Evolutionary conservation across 192 early-diverging fungal species (phyloP), one percentile per base, ranked within the genome.

Genomic region (Tieghemiomyces parasiticus): DNA sequence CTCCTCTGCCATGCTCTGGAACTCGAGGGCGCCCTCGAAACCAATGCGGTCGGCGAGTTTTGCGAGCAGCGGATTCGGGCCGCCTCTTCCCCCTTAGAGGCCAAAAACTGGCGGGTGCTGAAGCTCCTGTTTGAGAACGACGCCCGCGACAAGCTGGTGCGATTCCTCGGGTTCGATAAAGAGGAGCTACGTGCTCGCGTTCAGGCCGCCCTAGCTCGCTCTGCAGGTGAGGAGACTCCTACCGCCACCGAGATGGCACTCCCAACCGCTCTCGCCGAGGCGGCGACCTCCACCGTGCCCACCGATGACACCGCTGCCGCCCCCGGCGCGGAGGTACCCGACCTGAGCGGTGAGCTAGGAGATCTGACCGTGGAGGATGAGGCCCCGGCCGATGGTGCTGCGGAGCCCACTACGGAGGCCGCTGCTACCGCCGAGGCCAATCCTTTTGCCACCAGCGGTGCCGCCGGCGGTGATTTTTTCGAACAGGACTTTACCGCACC

Each of bases 141-240:
- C 60, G 82, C 85, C 20, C 78, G 88, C 25, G 89, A 89, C 46
- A 78, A 89, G 58, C 72, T 96, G 31, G 72, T 93, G 30, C 75
- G 84, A 54, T 88, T 92, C 70, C 79, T 96, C n/a, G 95, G 95
- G 0, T 94, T 92, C 64, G 80, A 90, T 59, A 83, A 83, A 50
- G 71, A 66, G 3, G 78, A 80, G 35, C 69, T 87, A 34, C 71
- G 81, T 34, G 71, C 76, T 45, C 81, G 83, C 46, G 75, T 85
- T 10, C 72, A 86, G 6, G 78, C 76, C 31, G 66, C 60, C 10
- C 35, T 81, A 28, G 58, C 79, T 60, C 25, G 33, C 69, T 62
- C 46, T 25, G 62, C 46, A 25, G 26, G 63, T 2, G 49, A 2
- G 49, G 22, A 19, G 20, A 1, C 49, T 26, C 26, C 49, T 2